Conservation (phyloP, 208 protist species). For the Leishmania tropica region DNA sequence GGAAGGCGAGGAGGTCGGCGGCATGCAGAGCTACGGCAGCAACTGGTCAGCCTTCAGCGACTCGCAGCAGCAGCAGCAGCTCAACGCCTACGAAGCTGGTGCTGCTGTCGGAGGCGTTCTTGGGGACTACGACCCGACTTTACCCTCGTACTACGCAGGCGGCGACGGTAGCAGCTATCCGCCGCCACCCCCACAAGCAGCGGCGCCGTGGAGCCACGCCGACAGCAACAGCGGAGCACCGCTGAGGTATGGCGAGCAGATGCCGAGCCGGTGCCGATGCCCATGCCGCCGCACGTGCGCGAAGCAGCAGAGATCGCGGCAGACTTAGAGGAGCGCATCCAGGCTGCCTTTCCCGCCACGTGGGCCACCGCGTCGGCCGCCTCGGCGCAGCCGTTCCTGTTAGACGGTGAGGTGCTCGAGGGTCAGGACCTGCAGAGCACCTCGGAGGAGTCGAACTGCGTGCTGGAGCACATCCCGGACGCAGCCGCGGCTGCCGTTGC, state of each 20-base stretch:
- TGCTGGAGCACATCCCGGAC: slow-evolving; percentile 12
- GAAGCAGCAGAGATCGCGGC: slow-evolving; percentile 36
- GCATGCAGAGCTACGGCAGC: background rate
- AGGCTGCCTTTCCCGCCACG: slow-evolving; percentile 42
- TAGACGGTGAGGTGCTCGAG: slow-evolving; percentile 14
- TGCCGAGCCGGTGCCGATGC: slow-evolving; percentile 1
- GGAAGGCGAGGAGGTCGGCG: background rate
- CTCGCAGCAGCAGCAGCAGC: background rate
- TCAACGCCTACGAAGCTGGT: background rate
- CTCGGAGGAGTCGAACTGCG: background rate
- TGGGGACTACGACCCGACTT: slow-evolving; percentile 1
- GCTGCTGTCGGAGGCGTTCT: background rate
- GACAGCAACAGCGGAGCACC: background rate
- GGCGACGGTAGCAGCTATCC: background rate
- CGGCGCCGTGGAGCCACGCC: background rate
- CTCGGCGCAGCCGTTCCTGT: background rate
- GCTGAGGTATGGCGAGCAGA: slow-evolving; percentile 7
- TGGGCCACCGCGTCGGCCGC: slow-evolving; percentile 16
- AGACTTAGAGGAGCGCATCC: slow-evolving; percentile 51
- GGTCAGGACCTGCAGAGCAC: background rate
- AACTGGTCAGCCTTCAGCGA: background rate
- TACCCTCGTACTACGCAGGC: slow-evolving; percentile 3
- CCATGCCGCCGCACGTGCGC: slow-evolving; percentile 15
- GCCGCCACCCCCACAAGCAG: background rate
- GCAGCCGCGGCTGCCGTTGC: slow-evolving; percentile 1